Evolutionary conservation across 768 basidiomycete genomes (phyloP).

Genomic region (Suillus fuscotomentosus): DNA sequence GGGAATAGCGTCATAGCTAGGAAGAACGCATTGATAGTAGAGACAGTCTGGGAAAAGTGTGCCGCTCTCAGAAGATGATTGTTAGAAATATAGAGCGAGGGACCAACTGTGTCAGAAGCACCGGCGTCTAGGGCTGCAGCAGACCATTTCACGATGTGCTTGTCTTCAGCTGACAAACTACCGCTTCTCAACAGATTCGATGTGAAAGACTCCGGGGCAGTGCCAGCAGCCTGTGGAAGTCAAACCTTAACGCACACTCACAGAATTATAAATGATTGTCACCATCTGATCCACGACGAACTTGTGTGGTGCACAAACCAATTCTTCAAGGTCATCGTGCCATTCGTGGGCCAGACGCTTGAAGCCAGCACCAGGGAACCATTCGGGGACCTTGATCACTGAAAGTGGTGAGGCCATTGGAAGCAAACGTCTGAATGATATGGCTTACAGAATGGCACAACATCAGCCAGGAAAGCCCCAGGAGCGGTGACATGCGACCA

Average conservation of each 20-base stretch:
- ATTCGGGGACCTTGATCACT: slow-evolving; percentile 49
- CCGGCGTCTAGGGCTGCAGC: slow-evolving; percentile 32
- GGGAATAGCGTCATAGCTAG: slow-evolving; percentile 19
- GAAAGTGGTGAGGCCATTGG: slow-evolving; percentile 1
- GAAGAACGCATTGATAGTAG: slow-evolving; percentile 9
- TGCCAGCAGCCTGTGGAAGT: slow-evolving; percentile 53
- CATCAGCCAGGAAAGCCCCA: slow-evolving; percentile 51
- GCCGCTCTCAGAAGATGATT: not conserved
- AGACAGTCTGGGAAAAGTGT: slow-evolving; percentile 2
- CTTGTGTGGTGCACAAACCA: slow-evolving; percentile 55
- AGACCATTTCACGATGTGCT: slow-evolving; percentile 63
- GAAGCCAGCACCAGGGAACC: slow-evolving; percentile 58
- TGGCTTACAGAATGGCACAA: slow-evolving; percentile 42
- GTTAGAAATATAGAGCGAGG: not conserved
- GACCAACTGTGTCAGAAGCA: not conserved
- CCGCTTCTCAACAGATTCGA: slow-evolving; percentile 55
- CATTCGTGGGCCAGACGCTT: slow-evolving; percentile 51
- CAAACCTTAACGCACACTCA: not conserved
- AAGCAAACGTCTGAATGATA: not conserved
- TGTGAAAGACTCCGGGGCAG: slow-evolving; percentile 46
- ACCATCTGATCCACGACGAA: slow-evolving; percentile 67
- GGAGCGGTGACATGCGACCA: slow-evolving; percentile 49
- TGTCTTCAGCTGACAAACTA: slow-evolving; percentile 50
- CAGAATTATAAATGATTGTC: not conserved
- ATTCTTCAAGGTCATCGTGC: slow-evolving; percentile 49